Evolutionary conservation across 768 basidiomycete genomes (phyloP).

Genomic region (Boletus sensibilis): DNA sequence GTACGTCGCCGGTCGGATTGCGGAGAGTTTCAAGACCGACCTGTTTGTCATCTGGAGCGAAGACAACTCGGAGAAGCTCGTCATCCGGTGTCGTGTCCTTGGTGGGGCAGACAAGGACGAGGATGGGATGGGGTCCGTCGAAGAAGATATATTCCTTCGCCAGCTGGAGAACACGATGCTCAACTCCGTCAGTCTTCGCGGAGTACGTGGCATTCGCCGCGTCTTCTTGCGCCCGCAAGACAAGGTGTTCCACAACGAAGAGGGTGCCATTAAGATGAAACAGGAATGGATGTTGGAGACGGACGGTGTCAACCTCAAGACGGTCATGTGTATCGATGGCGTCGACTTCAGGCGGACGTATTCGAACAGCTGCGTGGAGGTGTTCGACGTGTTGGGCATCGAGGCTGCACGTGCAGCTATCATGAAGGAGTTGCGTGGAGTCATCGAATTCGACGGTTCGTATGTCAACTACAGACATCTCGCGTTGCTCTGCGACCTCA

Average conservation of each 20-base stretch:
- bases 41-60: slow-evolving; percentile 98
- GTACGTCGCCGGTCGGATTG: slow-evolving; percentile 90
- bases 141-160: slow-evolving; percentile 95
- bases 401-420: slow-evolving; percentile 95
- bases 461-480: slow-evolving; percentile 99
- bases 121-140: slow-evolving; percentile 67
- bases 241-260: slow-evolving; percentile 59
- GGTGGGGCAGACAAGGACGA: slow-evolving; percentile 85
- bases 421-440: slow-evolving; percentile 88
- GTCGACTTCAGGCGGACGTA: slow-evolving; percentile 92
- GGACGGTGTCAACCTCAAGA: slow-evolving; percentile 93
- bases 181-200: slow-evolving; percentile 91
- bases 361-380: slow-evolving; percentile 95
- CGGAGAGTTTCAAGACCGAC: slow-evolving; percentile 92
- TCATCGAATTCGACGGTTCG: slow-evolving; percentile 99
- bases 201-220: slow-evolving; percentile 85
- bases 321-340: slow-evolving; percentile 92
- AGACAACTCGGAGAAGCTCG: slow-evolving; percentile 96
- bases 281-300: slow-evolving; percentile 97
- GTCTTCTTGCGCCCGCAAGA: slow-evolving; percentile 94
- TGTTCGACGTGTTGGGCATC: slow-evolving; percentile 93
- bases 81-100: slow-evolving; percentile 93
- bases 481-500: slow-evolving; percentile 93
- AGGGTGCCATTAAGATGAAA: slow-evolving; percentile 62
- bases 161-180: slow-evolving; percentile 96